Conservation (phyloP, 2,329 filamentous ascomycete species). For the Kalmusia sp. region DNA sequence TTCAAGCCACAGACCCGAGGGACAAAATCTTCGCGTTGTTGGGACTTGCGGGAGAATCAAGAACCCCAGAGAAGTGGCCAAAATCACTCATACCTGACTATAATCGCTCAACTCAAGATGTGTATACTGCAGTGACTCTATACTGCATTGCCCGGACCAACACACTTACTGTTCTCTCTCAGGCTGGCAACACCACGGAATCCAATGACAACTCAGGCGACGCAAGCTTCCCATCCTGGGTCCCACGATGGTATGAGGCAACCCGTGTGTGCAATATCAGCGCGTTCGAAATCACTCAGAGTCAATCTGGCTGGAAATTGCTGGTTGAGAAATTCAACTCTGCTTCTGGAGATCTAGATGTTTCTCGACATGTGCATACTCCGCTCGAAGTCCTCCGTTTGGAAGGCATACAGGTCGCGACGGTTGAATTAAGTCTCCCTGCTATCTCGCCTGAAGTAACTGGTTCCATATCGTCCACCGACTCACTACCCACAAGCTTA, state of each 20-base stretch:
- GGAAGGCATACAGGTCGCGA: constrained; percentile 6
- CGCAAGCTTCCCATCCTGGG: constrained; percentile 6
- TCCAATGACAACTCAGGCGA: neutral
- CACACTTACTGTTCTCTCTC: constrained; percentile 9
- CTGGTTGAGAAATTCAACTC: constrained; percentile 11
- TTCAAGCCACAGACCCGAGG: constrained; percentile 11
- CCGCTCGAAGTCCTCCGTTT: neutral
- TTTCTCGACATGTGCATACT: constrained; percentile 3
- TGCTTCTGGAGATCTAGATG: constrained; percentile 1
- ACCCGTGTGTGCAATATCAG: neutral
- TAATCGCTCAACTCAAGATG: neutral
- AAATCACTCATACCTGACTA: constrained; percentile 10
- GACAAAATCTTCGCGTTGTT: constrained; percentile 15
- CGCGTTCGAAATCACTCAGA: constrained; percentile 2
- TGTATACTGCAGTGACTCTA: constrained; percentile 11
- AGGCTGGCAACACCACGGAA: neutral
- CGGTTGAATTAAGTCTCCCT: constrained; percentile 2
- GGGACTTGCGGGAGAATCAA: constrained; percentile 8
- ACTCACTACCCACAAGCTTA: neutral
- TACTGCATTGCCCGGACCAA: constrained; percentile 9
- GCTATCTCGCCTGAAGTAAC: neutral
- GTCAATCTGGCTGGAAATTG: neutral
- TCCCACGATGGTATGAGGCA: constrained; percentile 10
- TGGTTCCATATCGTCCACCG: neutral
- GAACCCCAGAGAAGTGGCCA: constrained; percentile 7